Evolutionary conservation across 805 yeast genomes (phyloP).

Genomic region (Saitoella complicata): DNA sequence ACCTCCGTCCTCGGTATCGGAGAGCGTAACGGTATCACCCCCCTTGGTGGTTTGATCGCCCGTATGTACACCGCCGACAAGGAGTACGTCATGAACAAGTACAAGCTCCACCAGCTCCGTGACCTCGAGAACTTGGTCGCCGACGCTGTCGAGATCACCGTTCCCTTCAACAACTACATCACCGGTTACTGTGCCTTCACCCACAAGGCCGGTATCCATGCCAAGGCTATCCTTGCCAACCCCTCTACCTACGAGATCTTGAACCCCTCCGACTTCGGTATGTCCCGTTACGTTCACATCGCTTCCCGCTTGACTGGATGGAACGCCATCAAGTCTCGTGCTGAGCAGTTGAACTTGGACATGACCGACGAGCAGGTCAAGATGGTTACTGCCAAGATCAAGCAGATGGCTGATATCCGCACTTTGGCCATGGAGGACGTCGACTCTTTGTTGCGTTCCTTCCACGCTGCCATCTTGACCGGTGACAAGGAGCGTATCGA

Average conservation of each 20-base stretch:
- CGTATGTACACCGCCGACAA: constrained; percentile 98
- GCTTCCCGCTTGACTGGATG: constrained; percentile 97
- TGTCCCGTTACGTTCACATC: constrained; percentile 90
- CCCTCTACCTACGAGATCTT: constrained; percentile 97
- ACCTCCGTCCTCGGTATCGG: constrained; percentile 95
- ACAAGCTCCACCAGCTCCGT: constrained; percentile 88
- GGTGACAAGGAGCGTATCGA: too few relatives aligned
- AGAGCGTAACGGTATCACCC: constrained; percentile 96
- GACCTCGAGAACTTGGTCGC: constrained; percentile 93
- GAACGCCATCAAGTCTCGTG: constrained; percentile 97
- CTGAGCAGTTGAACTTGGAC: constrained; percentile 83
- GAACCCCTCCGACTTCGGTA: constrained; percentile 88
- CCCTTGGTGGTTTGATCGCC: constrained; percentile 96
- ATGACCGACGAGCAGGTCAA: constrained; percentile 86
- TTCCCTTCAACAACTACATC: constrained; percentile 96
- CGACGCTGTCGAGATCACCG: constrained; percentile 89
- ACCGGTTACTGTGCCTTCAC: constrained; percentile 99
- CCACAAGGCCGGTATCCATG: constrained; percentile 98
- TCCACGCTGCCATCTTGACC: constrained; percentile 43
- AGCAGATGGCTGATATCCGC: constrained; percentile 87
- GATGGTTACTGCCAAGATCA: constrained; percentile 86
- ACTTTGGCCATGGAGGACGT: constrained; percentile 92
- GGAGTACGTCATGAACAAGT: constrained; percentile 84
- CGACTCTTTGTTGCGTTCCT: constrained; percentile 88
- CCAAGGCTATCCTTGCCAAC: constrained; percentile 94